Evolutionary conservation across 352 stramenopile genomes (phyloP).

Genomic region (Pythium brachiatum): DNA sequence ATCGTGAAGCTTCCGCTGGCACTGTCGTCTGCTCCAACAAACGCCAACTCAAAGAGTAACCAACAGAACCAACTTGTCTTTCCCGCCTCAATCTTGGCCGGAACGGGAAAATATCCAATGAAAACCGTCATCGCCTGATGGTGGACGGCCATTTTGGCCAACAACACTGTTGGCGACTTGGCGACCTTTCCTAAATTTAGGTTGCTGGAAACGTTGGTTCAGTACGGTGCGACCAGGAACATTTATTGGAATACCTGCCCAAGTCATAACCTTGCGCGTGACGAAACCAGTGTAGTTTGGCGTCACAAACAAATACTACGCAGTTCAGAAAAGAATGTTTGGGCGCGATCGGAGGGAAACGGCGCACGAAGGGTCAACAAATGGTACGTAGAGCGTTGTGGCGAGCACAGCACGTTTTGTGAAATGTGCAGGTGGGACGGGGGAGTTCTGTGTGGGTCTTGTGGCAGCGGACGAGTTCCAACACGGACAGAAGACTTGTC

Average conservation of each 20-base stretch:
- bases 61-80: constrained; percentile 8
- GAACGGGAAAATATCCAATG: constrained; percentile 1
- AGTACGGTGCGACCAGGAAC: neutral
- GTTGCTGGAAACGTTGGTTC: neutral
- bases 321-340: neutral
- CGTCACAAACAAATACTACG: no score
- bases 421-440: neutral
- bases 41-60: constrained; percentile 7
- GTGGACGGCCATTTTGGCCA: constrained; percentile 10
- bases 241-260: neutral
- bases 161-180: constrained; percentile 5
- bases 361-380: neutral
- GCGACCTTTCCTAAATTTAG: constrained; percentile 12
- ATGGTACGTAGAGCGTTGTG: neutral
- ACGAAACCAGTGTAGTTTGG: neutral
- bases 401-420: neutral
- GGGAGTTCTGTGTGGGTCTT: neutral
- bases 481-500: neutral
- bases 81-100: constrained; percentile 8
- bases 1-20: no score
- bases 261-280: neutral
- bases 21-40: neutral
- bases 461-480: neutral
- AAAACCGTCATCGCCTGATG: neutral
- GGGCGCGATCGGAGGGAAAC: neutral